Evolutionary conservation across 2,329 filamentous ascomycete species (phyloP).

Genomic region (Cyclaneusma minus): DNA sequence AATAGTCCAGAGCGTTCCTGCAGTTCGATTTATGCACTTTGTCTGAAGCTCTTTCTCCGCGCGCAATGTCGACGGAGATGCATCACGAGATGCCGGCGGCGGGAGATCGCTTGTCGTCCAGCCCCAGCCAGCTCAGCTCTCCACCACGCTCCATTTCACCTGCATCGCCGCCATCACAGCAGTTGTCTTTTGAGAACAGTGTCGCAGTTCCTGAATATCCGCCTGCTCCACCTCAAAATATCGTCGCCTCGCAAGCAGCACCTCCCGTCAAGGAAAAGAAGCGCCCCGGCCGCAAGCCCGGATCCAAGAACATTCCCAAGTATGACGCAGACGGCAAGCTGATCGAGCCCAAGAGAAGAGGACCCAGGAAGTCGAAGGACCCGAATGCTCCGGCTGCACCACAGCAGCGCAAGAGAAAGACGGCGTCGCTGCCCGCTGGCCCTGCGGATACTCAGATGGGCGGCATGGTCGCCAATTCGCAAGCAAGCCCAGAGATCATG

Average conservation of each 20-base stretch:
- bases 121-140: slow-evolving; percentile 33
- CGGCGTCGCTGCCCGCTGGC: background rate
- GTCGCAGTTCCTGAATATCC: background rate
- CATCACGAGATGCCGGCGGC: slow-evolving; percentile 28
- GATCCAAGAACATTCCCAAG: slow-evolving; percentile 28
- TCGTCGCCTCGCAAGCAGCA: background rate
- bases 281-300: slow-evolving; percentile 50
- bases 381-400: slow-evolving; percentile 38
- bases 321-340: slow-evolving; percentile 25
- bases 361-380: slow-evolving; percentile 40
- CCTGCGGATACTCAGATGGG: too few species aligned
- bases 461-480: too few species aligned
- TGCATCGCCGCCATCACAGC: slow-evolving; percentile 26
- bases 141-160: slow-evolving; percentile 34
- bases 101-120: too few species aligned
- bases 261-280: slow-evolving; percentile 31
- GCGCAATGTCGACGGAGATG: too few species aligned
- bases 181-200: background rate
- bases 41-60: too few species aligned
- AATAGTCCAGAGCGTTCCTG: too few species aligned
- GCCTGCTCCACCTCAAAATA: background rate
- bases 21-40: too few species aligned
- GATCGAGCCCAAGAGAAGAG: slow-evolving; percentile 34
- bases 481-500: slow-evolving; percentile 17
- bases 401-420: slow-evolving; percentile 31